Percentiles rank a stretch among this genome's conserved stretches.
Evolutionary conservation across 495 filamentous ascomycete genomes (phyloP).

Genomic region (Letharia lupina): DNA sequence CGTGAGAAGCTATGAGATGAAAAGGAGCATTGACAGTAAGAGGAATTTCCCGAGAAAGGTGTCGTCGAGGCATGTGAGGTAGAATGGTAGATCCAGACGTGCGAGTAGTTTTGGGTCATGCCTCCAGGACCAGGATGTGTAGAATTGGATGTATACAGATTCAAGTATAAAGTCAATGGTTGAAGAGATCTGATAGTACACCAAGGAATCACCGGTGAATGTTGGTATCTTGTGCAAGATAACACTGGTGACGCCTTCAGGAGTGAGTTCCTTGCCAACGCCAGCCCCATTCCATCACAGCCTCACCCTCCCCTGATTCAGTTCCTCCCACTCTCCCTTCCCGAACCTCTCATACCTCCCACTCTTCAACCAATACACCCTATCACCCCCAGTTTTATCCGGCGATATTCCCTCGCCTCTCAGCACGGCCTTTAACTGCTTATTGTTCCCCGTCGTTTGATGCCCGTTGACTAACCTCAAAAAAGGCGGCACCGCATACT

Average conservation of each 20-base stretch:
- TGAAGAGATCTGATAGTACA: neutral
- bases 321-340: constrained; percentile 55
- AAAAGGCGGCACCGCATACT: constrained; percentile 73
- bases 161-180: neutral
- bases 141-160: neutral
- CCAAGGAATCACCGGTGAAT: neutral
- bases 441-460: constrained; percentile 73
- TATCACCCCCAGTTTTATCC: constrained; percentile 43
- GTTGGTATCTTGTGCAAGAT: neutral
- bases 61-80: neutral
- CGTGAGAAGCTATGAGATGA: neutral
- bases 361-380: constrained; percentile 60
- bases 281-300: constrained; percentile 36
- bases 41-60: neutral
- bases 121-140: neutral
- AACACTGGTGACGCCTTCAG: neutral
- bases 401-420: constrained; percentile 69
- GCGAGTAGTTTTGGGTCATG: neutral
- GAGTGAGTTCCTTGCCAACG: neutral
- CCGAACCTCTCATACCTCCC: constrained; percentile 61
- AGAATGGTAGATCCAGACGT: neutral
- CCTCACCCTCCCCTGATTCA: constrained; percentile 61
- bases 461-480: constrained; percentile 54
- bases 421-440: constrained; percentile 69
- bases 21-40: neutral